phyloP scores from a whole-genome alignment of 306 rosid species.

The Amphicarpaea edgeworthii region DNA sequence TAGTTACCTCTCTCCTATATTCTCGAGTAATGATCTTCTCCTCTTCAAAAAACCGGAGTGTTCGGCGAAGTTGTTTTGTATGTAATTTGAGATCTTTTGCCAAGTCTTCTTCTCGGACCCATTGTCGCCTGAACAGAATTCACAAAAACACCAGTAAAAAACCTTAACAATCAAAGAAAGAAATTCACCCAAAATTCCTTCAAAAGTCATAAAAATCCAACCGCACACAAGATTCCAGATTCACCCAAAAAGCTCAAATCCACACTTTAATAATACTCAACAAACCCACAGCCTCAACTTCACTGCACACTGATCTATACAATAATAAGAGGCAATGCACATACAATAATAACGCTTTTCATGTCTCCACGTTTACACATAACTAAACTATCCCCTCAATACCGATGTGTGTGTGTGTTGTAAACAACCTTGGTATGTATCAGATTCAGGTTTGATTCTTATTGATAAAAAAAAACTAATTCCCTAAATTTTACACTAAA shows the following conservation, averaged over 20 bases:
- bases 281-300: background rate
- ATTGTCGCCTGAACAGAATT: slow-evolving; percentile 68
- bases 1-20: slow-evolving; percentile 85
- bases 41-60: slow-evolving; percentile 86
- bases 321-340: background rate
- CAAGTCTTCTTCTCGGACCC: slow-evolving; percentile 98
- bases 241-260: background rate
- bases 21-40: slow-evolving; percentile 92
- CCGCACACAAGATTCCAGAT: background rate
- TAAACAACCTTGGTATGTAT: too few species aligned
- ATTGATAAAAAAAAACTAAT: too few species aligned
- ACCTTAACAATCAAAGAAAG: background rate
- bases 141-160: background rate
- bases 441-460: too few species aligned
- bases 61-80: slow-evolving; percentile 89
- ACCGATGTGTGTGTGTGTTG: too few species aligned
- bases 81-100: slow-evolving; percentile 96
- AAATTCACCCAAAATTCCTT: background rate
- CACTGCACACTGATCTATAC: background rate
- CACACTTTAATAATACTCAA: background rate
- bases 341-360: background rate
- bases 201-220: background rate
- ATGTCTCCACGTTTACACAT: background rate
- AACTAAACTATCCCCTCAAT: too few species aligned
- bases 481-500: background rate